phyloP scores from a whole-genome alignment of 345 rosid genomes.

The Euphorbia tirucalli region DNA sequence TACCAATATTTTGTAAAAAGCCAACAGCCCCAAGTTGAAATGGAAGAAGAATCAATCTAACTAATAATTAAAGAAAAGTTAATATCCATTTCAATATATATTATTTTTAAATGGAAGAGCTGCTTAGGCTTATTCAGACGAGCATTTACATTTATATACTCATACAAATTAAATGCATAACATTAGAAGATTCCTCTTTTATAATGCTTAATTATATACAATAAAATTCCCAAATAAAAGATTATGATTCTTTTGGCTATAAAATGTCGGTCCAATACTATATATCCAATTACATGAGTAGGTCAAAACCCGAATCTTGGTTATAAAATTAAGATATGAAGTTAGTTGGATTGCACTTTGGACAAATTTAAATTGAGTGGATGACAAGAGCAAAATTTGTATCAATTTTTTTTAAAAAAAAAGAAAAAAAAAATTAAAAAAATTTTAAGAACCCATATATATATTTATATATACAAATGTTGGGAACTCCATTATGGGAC shows the following conservation, averaged over 20 bases:
- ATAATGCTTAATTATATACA: not conserved
- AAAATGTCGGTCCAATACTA: conserved; percentile 3
- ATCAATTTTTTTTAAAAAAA: not conserved
- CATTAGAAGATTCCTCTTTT: not conserved
- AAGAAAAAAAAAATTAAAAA: no score
- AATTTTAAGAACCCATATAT: no score
- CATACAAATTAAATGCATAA: not conserved
- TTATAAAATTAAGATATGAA: conserved; percentile 1
- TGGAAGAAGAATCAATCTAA: conserved; percentile 1
- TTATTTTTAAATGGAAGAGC: not conserved
- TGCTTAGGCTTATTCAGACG: conserved; percentile 2
- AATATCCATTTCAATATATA: not conserved
- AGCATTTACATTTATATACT: not conserved
- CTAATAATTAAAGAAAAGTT: not conserved
- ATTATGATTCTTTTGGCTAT: conserved; percentile 6
- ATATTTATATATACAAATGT: not conserved
- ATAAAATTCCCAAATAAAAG: not conserved
- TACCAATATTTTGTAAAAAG: not conserved
- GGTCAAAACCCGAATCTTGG: conserved; percentile 14
- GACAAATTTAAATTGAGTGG: not conserved
- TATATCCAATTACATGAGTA: not conserved
- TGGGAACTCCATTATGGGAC: conserved; percentile 1
- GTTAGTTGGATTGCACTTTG: conserved; percentile 14
- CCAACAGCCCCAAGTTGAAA: not conserved
- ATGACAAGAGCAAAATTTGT: not conserved